Evolutionary conservation across 164 flowering plant species (phyloP).

Genomic region (Aristolochia californica): DNA sequence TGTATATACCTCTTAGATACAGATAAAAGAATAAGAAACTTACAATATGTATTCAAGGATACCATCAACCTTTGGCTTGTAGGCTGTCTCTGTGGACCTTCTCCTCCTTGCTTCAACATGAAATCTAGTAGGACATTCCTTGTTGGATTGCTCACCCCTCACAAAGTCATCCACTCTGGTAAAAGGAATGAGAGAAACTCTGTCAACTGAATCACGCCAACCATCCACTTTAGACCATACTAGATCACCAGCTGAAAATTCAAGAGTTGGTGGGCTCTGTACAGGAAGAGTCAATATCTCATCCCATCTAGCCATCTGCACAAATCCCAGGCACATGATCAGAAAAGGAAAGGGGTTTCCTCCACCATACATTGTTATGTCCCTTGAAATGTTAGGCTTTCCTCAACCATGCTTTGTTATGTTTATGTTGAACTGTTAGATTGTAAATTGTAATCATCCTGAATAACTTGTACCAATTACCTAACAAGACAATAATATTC

Average conservation of each 20-base stretch:
- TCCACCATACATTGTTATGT: not conserved
- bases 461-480: too few relatives aligned
- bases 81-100: conserved; percentile 33
- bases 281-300: conserved; percentile 75
- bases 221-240: conserved; percentile 95
- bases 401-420: too few relatives aligned
- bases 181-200: conserved; percentile 78
- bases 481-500: too few relatives aligned
- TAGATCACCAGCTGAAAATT: conserved; percentile 68
- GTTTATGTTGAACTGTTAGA: too few relatives aligned
- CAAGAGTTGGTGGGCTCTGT: conserved; percentile 76
- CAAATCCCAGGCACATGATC: not conserved
- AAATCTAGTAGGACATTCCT: conserved; percentile 88
- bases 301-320: conserved; percentile 95
- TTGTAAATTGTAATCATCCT: too few relatives aligned
- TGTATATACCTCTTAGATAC: not conserved
- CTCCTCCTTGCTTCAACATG: conserved; percentile 92
- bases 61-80: conserved; percentile 91
- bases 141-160: conserved; percentile 72
- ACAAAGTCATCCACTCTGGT: conserved; percentile 94
- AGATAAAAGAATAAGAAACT: conserved; percentile 16
- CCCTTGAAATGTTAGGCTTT: too few relatives aligned
- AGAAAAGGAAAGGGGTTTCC: not conserved
- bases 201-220: conserved; percentile 75
- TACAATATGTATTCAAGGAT: conserved; percentile 90